Evolutionary conservation across 2,329 filamentous ascomycete species (phyloP).

Genomic region (Colletotrichum melonis): DNA sequence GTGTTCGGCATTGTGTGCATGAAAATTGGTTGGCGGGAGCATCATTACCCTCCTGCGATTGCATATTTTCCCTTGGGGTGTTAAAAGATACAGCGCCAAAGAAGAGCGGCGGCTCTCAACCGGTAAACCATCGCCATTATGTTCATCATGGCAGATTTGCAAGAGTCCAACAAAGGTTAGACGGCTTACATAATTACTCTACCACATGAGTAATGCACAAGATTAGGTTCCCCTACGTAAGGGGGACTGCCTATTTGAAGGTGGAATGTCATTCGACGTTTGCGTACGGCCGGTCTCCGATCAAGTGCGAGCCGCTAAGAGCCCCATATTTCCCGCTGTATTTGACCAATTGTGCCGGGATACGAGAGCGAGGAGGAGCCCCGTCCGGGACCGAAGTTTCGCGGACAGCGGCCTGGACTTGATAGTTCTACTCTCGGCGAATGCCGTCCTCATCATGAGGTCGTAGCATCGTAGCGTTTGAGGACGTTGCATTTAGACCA

Average conservation of each 20-base stretch:
- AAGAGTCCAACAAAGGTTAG: neutral
- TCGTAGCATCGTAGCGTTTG: neutral
- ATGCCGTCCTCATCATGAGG: neutral
- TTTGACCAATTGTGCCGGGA: neutral
- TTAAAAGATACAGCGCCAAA: neutral
- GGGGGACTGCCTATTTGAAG: neutral
- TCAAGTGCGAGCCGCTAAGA: neutral
- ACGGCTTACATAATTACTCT: neutral
- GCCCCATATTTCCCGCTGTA: neutral
- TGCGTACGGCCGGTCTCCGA: constrained; percentile 13
- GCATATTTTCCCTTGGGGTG: neutral
- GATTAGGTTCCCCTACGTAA: neutral
- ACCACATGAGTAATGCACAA: neutral
- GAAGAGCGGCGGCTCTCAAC: no score
- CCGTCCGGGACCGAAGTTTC: neutral
- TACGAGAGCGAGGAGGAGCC: neutral
- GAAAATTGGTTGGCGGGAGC: constrained; percentile 34
- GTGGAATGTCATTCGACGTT: neutral
- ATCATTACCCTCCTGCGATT: neutral
- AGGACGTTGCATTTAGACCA: neutral
- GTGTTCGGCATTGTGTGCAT: constrained; percentile 41
- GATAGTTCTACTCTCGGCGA: neutral
- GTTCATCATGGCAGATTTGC: no score
- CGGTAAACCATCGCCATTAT: no score
- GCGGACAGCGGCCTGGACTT: neutral